Evolutionary conservation across 2,329 filamentous ascomycete species (phyloP).

Genomic region (Trichoderma gracile): DNA sequence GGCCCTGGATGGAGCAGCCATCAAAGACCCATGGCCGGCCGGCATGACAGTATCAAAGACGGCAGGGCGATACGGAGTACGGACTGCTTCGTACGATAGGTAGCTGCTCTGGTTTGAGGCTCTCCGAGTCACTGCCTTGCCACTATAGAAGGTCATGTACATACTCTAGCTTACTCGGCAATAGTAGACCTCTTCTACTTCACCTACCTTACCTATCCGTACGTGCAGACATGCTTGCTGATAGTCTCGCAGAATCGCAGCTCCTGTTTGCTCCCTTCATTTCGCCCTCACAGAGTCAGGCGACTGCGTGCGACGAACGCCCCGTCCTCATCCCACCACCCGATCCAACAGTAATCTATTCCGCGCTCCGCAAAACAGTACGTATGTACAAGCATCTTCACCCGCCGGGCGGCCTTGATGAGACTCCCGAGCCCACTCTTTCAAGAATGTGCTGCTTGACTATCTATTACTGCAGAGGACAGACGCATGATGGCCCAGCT

Average conservation of each 20-base stretch:
- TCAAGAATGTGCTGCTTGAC: too few species aligned
- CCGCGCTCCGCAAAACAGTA: background rate
- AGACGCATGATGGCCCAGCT: background rate
- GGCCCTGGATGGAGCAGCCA: conserved; percentile 2
- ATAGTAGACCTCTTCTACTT: too few species aligned
- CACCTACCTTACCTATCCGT: background rate
- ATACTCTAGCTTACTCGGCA: too few species aligned
- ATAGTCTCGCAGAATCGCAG: background rate
- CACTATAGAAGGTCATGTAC: too few species aligned
- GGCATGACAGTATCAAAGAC: conserved; percentile 4
- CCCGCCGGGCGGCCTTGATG: background rate
- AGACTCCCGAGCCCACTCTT: conserved; percentile 12
- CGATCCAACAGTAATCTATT: conserved; percentile 18
- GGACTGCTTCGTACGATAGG: background rate
- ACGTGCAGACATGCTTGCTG: background rate
- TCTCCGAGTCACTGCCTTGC: background rate
- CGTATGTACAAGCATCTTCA: background rate
- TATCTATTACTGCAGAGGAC: too few species aligned
- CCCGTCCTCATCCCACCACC: conserved; percentile 16
- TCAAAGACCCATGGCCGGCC: background rate
- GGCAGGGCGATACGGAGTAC: background rate
- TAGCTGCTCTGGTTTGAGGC: background rate
- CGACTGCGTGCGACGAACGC: conserved; percentile 3
- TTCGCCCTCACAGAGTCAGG: conserved; percentile 10
- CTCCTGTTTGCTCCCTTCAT: background rate